A percentile compares a stretch with the other conserved stretches of the same genome.
These are phyloP conservation scores for Curvularia sp. DNA, from an alignment of 2,329 filamentous ascomycete genomes.

Conservation along the genomic window DNA sequence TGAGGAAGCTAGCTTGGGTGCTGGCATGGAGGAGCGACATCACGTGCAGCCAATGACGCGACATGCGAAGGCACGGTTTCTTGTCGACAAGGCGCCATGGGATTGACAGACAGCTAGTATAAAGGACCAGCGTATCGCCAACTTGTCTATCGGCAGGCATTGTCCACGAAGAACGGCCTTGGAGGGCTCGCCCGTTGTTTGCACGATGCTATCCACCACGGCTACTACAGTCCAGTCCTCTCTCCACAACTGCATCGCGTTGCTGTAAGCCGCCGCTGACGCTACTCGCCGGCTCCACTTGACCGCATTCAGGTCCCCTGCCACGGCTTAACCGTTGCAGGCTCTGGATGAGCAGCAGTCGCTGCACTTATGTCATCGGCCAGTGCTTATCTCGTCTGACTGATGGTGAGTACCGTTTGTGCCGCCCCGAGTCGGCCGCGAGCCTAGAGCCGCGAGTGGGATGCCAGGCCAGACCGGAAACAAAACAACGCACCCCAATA, in stretches of 20 bases:
- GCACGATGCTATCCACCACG: neutral
- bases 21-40: slow-evolving; percentile 14
- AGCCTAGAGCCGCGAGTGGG: slow-evolving; percentile 8
- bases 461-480: slow-evolving; percentile 17
- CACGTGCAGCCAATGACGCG: slow-evolving; percentile 18
- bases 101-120: no score
- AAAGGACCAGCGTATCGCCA: no score
- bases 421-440: slow-evolving; percentile 14
- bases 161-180: neutral
- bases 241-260: slow-evolving; percentile 13
- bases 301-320: slow-evolving; percentile 15
- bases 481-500: slow-evolving; percentile 16
- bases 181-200: neutral
- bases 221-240: neutral
- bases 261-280: slow-evolving; percentile 27
- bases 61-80: slow-evolving; percentile 13
- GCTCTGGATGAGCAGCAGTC: slow-evolving; percentile 1
- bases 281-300: slow-evolving; percentile 28
- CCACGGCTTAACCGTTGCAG: slow-evolving; percentile 18
- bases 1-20: slow-evolving; percentile 13
- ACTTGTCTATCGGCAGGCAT: neutral
- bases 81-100: neutral
- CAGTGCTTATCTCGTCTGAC: slow-evolving; percentile 28
- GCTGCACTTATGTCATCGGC: slow-evolving; percentile 26
- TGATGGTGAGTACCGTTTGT: slow-evolving; percentile 8